phyloP scores from a whole-genome alignment of 2,329 filamentous ascomycete genomes.

The Exophiala sideris region DNA sequence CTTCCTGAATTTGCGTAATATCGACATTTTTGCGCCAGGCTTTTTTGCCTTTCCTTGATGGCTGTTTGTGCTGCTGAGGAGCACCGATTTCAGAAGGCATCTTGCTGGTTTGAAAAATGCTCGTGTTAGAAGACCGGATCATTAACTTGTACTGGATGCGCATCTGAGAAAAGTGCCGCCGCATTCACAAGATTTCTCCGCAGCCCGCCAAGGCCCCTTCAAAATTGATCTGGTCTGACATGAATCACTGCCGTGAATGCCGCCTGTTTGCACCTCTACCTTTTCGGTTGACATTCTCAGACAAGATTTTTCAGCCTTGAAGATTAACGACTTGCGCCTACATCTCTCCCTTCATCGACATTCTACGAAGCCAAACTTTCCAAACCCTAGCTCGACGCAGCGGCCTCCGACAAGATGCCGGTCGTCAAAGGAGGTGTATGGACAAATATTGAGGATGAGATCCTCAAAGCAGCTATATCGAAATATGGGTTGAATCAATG shows the following conservation, averaged over 20 bases:
- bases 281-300: not conserved
- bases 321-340: too few relatives aligned
- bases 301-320: too few relatives aligned
- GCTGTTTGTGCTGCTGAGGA: conserved; percentile 50
- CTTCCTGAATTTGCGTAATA: conserved; percentile 77
- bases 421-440: conserved; percentile 66
- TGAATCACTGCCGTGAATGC: not conserved
- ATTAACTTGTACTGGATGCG: too few relatives aligned
- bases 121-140: too few relatives aligned
- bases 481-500: conserved; percentile 97
- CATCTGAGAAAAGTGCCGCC: not conserved
- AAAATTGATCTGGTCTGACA: not conserved
- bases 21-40: conserved; percentile 99
- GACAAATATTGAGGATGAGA: conserved; percentile 82
- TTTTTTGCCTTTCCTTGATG: conserved; percentile 95
- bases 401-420: conserved; percentile 48
- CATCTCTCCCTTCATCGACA: too few relatives aligned
- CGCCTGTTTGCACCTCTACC: not conserved
- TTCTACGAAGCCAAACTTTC: too few relatives aligned
- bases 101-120: not conserved
- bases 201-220: not conserved
- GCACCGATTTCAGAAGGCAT: conserved; percentile 5
- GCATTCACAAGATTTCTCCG: conserved; percentile 1
- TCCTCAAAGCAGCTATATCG: conserved; percentile 90
- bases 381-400: too few relatives aligned